A percentile compares a stretch with the other conserved stretches of the same genome.
Evolutionary conservation across 352 stramenopile genomes (phyloP).

Genomic region (Globisporangium irregulare): DNA sequence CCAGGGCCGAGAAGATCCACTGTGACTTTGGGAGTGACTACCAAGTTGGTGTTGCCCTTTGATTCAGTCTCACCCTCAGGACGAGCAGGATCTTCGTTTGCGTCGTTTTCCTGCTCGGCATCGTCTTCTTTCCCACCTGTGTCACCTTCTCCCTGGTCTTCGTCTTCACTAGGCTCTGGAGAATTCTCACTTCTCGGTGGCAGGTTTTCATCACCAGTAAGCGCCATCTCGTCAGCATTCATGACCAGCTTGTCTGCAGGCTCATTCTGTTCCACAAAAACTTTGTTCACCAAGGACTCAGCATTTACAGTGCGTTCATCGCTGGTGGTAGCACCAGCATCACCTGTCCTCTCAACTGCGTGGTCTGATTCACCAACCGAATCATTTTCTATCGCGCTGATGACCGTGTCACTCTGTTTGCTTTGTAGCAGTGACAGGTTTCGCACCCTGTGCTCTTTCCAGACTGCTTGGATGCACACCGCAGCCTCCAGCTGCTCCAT

Average conservation of each 20-base stretch:
- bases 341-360: not conserved
- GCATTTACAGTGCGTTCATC: not conserved
- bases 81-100: not conserved
- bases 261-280: not conserved
- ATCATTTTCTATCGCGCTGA: not conserved
- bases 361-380: not conserved
- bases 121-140: too few relatives aligned
- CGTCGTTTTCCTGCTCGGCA: too few relatives aligned
- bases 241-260: not conserved
- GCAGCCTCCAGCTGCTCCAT: slow-evolving; percentile 26
- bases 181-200: not conserved
- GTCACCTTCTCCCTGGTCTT: not conserved
- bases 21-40: not conserved
- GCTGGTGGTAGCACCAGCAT: too few relatives aligned
- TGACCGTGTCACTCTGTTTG: slow-evolving; percentile 12
- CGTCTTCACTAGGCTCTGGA: not conserved
- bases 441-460: slow-evolving; percentile 26
- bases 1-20: not conserved
- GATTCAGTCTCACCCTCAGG: not conserved
- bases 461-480: slow-evolving; percentile 46
- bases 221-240: not conserved
- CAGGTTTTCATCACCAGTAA: not conserved
- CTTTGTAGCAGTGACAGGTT: slow-evolving; percentile 21
- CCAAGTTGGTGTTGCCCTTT: not conserved
- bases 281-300: not conserved